Conservation (phyloP, 352 stramenopile genomes). For the Phytopythium ostracodes region DNA sequence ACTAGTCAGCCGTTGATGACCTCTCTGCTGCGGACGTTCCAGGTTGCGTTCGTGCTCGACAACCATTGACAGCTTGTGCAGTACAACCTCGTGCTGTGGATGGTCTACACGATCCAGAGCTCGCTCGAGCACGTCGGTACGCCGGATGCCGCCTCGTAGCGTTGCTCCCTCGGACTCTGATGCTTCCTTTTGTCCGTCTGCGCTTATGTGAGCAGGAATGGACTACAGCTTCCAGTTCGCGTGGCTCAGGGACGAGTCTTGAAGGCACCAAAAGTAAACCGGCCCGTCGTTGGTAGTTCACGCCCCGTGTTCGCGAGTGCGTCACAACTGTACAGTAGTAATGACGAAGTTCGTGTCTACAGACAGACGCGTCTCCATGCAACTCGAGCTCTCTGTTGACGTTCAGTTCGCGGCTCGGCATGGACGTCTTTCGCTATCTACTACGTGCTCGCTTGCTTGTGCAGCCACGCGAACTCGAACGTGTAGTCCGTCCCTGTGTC, state of each 20-base stretch:
- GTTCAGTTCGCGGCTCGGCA: neutral
- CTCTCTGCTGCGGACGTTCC: neutral
- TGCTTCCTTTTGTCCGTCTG: neutral
- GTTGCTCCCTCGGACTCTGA: neutral
- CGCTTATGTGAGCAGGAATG: slow-evolving; percentile 2
- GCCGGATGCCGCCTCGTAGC: neutral
- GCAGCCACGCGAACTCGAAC: slow-evolving; percentile 35
- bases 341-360: no score
- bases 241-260: slow-evolving; percentile 11
- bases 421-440: neutral
- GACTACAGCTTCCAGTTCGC: slow-evolving; percentile 16
- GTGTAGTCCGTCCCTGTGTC: slow-evolving; percentile 25
- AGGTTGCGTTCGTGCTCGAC: slow-evolving; percentile 9
- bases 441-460: slow-evolving; percentile 3
- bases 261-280: no score
- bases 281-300: no score
- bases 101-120: slow-evolving; percentile 20
- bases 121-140: slow-evolving; percentile 19
- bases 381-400: no score
- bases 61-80: slow-evolving; percentile 10
- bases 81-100: slow-evolving; percentile 15
- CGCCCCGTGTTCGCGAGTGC: no score
- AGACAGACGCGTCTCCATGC: no score
- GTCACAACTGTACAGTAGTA: no score
- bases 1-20: neutral